Conservation (phyloP, 164 flowering plant genomes). For the Euptelea pleiosperma region DNA sequence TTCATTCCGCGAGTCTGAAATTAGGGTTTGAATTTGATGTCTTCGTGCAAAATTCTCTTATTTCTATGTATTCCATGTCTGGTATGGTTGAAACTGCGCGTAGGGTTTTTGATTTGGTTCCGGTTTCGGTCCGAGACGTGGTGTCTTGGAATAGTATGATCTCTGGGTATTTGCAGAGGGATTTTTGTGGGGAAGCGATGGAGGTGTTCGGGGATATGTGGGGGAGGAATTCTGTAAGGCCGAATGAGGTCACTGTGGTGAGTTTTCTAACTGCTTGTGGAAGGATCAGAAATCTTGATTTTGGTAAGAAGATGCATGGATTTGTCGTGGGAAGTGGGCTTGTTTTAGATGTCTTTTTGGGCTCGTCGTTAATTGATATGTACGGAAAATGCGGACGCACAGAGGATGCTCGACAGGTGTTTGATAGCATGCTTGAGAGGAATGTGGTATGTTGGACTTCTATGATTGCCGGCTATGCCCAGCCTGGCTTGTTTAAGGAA, state of each 20-base stretch:
- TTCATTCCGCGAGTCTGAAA: constrained; percentile 19
- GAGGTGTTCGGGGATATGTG: constrained; percentile 21
- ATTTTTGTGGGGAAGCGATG: constrained; percentile 16
- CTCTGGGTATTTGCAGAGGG: constrained; percentile 26
- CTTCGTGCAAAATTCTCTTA: constrained; percentile 32
- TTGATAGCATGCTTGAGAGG: constrained; percentile 21
- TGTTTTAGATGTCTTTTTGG: constrained; percentile 20
- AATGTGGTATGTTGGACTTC: constrained; percentile 36
- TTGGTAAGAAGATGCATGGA: constrained; percentile 30
- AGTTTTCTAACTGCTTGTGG: constrained; percentile 30
- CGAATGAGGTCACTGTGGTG: constrained; percentile 24
- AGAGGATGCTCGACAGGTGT: constrained; percentile 22
- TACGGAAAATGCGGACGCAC: constrained; percentile 27
- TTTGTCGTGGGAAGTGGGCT: constrained; percentile 18
- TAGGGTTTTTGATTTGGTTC: constrained; percentile 23
- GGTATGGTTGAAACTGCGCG: constrained; percentile 18
- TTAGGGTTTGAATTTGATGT: constrained; percentile 27
- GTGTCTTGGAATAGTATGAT: constrained; percentile 37
- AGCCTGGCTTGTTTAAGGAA: constrained; percentile 22
- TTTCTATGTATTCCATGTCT: constrained; percentile 22
- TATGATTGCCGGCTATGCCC: constrained; percentile 30
- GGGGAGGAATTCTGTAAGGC: constrained; percentile 6
- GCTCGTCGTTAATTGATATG: constrained; percentile 28
- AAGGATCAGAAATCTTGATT: constrained; percentile 12
- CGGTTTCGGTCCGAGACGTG: constrained; percentile 21